phyloP scores from a whole-genome alignment of 768 basidiomycete genomes.

The Termitomyces sp. region DNA sequence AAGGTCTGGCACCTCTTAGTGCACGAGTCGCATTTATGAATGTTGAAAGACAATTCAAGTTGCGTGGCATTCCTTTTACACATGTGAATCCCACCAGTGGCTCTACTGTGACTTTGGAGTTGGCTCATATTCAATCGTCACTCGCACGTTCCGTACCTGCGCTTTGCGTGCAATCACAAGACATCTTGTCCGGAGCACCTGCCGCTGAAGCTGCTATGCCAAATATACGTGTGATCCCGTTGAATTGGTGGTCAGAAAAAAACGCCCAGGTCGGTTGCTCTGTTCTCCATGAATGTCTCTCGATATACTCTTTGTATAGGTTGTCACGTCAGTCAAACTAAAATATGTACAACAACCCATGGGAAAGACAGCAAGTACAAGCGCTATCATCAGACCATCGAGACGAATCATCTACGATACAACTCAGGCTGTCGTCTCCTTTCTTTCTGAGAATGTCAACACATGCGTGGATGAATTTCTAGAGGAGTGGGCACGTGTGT shows the following conservation, averaged over 20 bases:
- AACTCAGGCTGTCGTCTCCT: conserved; percentile 81
- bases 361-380: conserved; percentile 58
- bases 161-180: conserved; percentile 74
- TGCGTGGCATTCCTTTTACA: conserved; percentile 70
- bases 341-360: conserved; percentile 87
- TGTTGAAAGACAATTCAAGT: conserved; percentile 83
- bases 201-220: conserved; percentile 92
- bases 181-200: conserved; percentile 77
- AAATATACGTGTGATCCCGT: conserved; percentile 81
- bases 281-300: conserved; percentile 4
- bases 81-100: conserved; percentile 59
- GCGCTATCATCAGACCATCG: conserved; percentile 72
- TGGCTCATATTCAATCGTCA: conserved; percentile 61
- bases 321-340: conserved; percentile 86
- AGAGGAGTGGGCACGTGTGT: conserved; percentile 89
- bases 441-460: conserved; percentile 81
- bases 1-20: conserved; percentile 31
- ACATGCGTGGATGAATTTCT: conserved; percentile 87
- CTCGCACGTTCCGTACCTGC: conserved; percentile 76
- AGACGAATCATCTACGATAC: conserved; percentile 90
- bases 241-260: conserved; percentile 88
- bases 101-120: conserved; percentile 34
- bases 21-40: conserved; percentile 88
- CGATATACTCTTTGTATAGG: conserved; percentile 29
- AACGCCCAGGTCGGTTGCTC: conserved; percentile 43